These are phyloP conservation scores for Teratosphaeria pseudoeucalypti DNA, from an alignment of 2,329 filamentous ascomycete genomes.

Conservation along the genomic window DNA sequence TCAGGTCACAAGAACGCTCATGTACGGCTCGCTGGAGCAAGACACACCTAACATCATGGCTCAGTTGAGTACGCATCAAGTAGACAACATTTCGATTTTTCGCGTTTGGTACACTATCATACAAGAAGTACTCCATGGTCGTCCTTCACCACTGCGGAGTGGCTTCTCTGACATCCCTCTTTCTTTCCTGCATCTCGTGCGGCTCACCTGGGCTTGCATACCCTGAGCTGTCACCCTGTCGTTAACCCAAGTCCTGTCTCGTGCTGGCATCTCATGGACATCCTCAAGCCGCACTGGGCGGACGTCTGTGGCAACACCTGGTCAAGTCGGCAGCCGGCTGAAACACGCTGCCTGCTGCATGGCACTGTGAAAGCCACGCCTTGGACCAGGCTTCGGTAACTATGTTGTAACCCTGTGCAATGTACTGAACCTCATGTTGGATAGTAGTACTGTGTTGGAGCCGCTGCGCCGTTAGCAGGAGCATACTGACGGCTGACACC, in stretches of 20 bases:
- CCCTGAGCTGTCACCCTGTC: not conserved
- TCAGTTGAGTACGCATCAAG: too few relatives aligned
- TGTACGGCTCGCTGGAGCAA: too few relatives aligned
- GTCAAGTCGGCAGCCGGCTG: not conserved
- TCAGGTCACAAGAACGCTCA: too few relatives aligned
- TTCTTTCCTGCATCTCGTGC: not conserved
- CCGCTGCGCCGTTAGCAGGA: conserved; percentile 3
- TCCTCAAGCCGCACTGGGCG: not conserved
- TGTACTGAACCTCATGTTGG: not conserved
- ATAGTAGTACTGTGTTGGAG: conserved; percentile 14
- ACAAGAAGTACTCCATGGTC: not conserved
- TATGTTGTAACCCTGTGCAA: not conserved
- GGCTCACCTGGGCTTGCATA: not conserved
- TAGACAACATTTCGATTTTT: not conserved
- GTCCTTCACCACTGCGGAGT: not conserved
- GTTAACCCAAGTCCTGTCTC: not conserved
- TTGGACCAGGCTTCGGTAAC: not conserved
- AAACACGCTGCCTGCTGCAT: not conserved
- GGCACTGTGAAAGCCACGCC: not conserved
- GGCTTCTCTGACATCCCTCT: not conserved
- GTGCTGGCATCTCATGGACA: not conserved
- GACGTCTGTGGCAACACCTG: not conserved
- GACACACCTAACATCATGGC: too few relatives aligned
- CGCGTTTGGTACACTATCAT: not conserved
- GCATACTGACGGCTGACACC: not conserved